Conservation (phyloP, 2,329 filamentous ascomycete genomes). For the Penicillium paneum region DNA sequence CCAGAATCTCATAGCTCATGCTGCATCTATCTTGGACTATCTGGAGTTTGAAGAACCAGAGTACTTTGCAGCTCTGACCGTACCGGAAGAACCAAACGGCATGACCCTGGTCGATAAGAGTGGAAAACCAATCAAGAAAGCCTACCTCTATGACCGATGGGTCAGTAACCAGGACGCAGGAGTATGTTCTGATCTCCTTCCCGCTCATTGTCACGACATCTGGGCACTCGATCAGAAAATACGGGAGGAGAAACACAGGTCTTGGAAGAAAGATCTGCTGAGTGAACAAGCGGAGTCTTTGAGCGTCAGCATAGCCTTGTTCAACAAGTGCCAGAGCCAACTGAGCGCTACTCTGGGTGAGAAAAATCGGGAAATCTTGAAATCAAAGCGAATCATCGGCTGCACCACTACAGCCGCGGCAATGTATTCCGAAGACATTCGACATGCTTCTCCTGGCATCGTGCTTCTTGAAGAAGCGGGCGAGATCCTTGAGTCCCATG, state of each 20-base stretch:
- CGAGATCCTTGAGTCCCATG: constrained; percentile 67
- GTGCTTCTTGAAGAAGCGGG: constrained; percentile 70
- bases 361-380: constrained; percentile 39
- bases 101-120: constrained; percentile 47
- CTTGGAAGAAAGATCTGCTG: constrained; percentile 49
- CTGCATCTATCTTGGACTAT: constrained; percentile 40
- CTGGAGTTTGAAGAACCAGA: constrained; percentile 53
- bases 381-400: constrained; percentile 60
- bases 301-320: constrained; percentile 5
- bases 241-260: constrained; percentile 37
- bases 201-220: background rate
- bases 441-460: constrained; percentile 55
- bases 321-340: constrained; percentile 14
- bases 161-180: constrained; percentile 46
- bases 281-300: constrained; percentile 48
- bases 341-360: constrained; percentile 13
- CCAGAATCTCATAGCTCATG: constrained; percentile 7
- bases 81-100: constrained; percentile 48
- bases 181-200: constrained; percentile 46
- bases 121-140: constrained; percentile 44
- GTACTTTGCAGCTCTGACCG: constrained; percentile 57
- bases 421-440: constrained; percentile 56
- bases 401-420: constrained; percentile 71
- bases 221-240: constrained; percentile 47
- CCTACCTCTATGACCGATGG: constrained; percentile 59